phyloP scores from a whole-genome alignment of 140 eudicot species.

The Artemisia princeps region DNA sequence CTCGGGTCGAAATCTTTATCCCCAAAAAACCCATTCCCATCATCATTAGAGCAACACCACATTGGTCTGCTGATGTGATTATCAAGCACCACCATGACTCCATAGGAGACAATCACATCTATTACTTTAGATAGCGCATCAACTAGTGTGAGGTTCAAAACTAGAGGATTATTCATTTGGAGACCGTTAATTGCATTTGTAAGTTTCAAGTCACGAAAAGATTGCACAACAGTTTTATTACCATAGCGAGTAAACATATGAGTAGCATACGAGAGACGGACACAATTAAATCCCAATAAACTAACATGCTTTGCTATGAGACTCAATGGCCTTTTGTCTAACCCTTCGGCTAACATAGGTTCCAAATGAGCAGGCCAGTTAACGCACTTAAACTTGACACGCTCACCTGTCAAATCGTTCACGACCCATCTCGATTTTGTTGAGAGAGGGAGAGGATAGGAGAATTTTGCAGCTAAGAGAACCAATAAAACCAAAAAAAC shows the following conservation, averaged over 20 bases:
- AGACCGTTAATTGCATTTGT: conserved; percentile 29
- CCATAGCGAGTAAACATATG: conserved; percentile 42
- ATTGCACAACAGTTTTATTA: conserved; percentile 29
- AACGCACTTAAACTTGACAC: conserved; percentile 48
- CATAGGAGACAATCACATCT: conserved; percentile 16
- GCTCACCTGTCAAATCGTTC: conserved; percentile 26
- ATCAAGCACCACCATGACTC: conserved; percentile 47
- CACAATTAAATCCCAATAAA: conserved; percentile 37
- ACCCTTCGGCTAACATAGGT: conserved; percentile 54
- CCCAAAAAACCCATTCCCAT: conserved; percentile 53
- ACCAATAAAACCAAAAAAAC: conserved; percentile 16
- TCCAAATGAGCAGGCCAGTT: conserved; percentile 46
- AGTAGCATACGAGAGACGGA: conserved; percentile 50
- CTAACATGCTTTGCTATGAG: conserved; percentile 24
- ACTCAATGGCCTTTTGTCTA: conserved; percentile 35
- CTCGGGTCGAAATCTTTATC: conserved; percentile 36
- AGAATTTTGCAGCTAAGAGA: conserved; percentile 4
- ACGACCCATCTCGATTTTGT: conserved; percentile 48
- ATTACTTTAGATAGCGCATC: conserved; percentile 35
- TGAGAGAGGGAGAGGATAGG: conserved; percentile 35
- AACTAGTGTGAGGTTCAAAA: conserved; percentile 30
- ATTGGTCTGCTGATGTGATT: conserved; percentile 44
- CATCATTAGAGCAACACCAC: conserved; percentile 46
- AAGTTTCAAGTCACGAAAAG: conserved; percentile 32
- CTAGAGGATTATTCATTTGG: conserved; percentile 26